These are phyloP conservation scores for Pleurotus cornucopiae DNA, from an alignment of 768 basidiomycete species.

Conservation along the genomic window DNA sequence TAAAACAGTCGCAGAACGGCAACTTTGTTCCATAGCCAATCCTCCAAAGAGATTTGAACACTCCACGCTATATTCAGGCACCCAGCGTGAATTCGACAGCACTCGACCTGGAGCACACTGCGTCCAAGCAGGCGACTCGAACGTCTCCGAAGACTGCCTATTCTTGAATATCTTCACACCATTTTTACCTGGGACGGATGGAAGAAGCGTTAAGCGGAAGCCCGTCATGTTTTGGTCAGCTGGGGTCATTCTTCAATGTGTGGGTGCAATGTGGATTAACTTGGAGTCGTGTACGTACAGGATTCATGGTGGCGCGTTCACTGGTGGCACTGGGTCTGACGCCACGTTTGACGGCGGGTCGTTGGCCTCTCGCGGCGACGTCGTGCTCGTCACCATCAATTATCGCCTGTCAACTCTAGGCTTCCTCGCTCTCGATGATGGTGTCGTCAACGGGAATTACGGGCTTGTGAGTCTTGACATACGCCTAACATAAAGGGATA, in stretches of 20 bases:
- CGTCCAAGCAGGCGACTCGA: slow-evolving; percentile 22
- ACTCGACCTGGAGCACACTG: slow-evolving; percentile 29
- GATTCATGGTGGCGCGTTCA: slow-evolving; percentile 47
- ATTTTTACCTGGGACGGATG: slow-evolving; percentile 20
- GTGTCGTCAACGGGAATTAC: slow-evolving; percentile 31
- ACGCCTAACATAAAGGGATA: slow-evolving; percentile 16
- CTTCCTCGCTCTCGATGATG: slow-evolving; percentile 51
- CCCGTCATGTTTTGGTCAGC: slow-evolving; percentile 41
- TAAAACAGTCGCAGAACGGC: neutral
- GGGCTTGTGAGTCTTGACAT: slow-evolving; percentile 28
- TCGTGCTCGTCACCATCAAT: slow-evolving; percentile 63
- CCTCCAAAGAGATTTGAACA: slow-evolving; percentile 40
- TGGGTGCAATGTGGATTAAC: neutral
- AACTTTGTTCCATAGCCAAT: slow-evolving; percentile 21
- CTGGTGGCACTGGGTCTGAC: slow-evolving; percentile 33
- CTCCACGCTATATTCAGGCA: slow-evolving; percentile 28
- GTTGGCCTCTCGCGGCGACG: slow-evolving; percentile 46
- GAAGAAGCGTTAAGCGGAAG: slow-evolving; percentile 20
- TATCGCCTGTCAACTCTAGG: slow-evolving; percentile 63
- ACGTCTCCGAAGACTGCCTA: slow-evolving; percentile 28
- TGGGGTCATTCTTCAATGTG: neutral
- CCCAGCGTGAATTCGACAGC: slow-evolving; percentile 25
- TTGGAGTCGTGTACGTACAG: neutral
- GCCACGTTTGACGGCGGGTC: slow-evolving; percentile 39
- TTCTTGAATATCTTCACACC: slow-evolving; percentile 46